These are phyloP conservation scores for Globisporangium viniferum DNA, from an alignment of 352 stramenopile genomes.

Conservation along the genomic window DNA sequence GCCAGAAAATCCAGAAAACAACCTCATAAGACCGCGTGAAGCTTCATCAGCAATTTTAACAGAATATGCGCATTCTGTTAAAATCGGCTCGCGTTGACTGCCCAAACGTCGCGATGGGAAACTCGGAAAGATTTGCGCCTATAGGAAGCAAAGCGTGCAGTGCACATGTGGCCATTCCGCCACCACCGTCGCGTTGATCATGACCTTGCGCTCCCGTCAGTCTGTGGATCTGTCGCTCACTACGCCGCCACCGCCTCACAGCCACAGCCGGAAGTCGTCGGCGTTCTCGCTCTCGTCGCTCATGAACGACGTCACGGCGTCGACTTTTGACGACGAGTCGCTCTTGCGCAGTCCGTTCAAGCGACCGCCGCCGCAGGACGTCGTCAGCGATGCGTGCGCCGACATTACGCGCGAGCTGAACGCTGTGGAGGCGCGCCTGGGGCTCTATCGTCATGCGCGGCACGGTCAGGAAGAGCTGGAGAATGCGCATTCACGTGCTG, in stretches of 20 bases:
- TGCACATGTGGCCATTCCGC: neutral
- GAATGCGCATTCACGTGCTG: neutral
- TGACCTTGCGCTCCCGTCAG: neutral
- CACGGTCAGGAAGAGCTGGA: neutral
- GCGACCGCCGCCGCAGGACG: neutral
- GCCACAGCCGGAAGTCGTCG: constrained; percentile 9
- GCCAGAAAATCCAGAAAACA: no score
- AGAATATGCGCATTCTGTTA: no score
- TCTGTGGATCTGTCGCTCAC: neutral
- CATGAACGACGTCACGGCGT: constrained; percentile 5
- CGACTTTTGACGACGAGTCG: constrained; percentile 3
- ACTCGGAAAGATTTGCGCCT: neutral
- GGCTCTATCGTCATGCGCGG: constrained; percentile 18
- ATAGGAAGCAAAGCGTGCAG: neutral
- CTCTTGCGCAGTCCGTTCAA: neutral
- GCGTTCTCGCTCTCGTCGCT: constrained; percentile 23
- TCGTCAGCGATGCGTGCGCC: constrained; percentile 32
- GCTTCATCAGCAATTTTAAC: no score
- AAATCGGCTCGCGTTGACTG: neutral
- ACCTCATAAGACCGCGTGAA: no score
- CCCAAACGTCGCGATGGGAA: neutral
- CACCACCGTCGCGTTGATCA: neutral
- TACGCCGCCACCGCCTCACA: neutral
- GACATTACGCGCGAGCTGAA: constrained; percentile 43
- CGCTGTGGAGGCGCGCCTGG: constrained; percentile 35